A percentile compares a stretch with the other conserved stretches of the same genome.
Conservation (phyloP, 495 filamentous ascomycete species). For the Chaetomium tenue region DNA sequence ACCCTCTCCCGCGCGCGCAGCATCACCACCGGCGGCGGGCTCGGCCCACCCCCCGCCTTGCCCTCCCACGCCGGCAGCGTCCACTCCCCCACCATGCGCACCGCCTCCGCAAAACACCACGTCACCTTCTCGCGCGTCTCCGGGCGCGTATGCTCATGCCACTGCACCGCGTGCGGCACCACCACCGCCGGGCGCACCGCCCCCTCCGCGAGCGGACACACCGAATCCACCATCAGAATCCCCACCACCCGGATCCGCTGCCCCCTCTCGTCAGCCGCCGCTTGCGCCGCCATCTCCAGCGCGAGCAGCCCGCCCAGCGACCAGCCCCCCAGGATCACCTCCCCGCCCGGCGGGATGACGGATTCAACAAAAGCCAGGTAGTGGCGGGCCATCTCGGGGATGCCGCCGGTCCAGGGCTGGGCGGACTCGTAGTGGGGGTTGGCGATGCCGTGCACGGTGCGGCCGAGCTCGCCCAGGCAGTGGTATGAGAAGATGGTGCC, state of each 20-base stretch:
- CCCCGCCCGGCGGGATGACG: slow-evolving; percentile 32
- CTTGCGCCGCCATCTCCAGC: slow-evolving; percentile 41
- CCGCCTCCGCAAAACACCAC: slow-evolving; percentile 39
- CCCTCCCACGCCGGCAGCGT: slow-evolving; percentile 35
- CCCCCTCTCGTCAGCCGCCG: slow-evolving; percentile 13
- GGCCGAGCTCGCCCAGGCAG: slow-evolving; percentile 35
- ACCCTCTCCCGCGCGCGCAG: slow-evolving; percentile 40
- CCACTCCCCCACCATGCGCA: slow-evolving; percentile 40
- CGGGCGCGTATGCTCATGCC: slow-evolving; percentile 35
- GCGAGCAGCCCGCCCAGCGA: slow-evolving; percentile 46
- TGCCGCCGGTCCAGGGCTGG: slow-evolving; percentile 33
- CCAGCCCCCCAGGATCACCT: slow-evolving; percentile 45
- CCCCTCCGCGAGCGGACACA: slow-evolving; percentile 32
- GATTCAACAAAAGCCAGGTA: slow-evolving; percentile 38
- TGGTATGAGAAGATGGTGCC: slow-evolving; percentile 45
- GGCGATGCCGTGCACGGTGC: slow-evolving; percentile 39
- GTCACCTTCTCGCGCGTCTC: slow-evolving; percentile 40
- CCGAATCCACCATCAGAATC: slow-evolving; percentile 48
- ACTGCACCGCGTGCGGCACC: slow-evolving; percentile 29
- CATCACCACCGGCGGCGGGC: slow-evolving; percentile 40
- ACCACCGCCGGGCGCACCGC: neutral
- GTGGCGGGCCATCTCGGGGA: slow-evolving; percentile 38
- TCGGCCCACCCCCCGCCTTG: slow-evolving; percentile 12
- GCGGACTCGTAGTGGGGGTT: slow-evolving; percentile 39
- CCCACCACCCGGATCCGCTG: slow-evolving; percentile 34